Base-by-base conservation (phyloP, 768 basidiomycete genomes). In the Mycena capillaripes region DNA sequence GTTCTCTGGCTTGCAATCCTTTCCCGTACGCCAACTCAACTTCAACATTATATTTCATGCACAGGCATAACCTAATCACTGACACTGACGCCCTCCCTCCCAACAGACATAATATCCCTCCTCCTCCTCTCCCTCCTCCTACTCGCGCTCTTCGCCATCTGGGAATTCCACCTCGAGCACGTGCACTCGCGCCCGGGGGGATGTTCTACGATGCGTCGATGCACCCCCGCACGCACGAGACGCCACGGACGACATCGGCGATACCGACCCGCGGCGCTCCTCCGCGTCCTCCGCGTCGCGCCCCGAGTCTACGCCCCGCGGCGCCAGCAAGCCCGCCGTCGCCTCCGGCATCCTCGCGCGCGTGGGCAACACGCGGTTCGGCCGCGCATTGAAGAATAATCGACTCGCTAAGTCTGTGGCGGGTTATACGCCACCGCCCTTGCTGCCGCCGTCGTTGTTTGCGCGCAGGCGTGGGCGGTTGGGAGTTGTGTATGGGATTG, bases 91-190 rank as follows among this genome's bases (percentile, higher is more conserved):
- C 38, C 8, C 46, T 1, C 10, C 17, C 9, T 59, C 48, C 9
- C 38, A 10, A 9, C 38, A 85, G 94, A 95, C 78, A 94, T 96
- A 73, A 91, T 96, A 59, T 89, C 85, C 3, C 86, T 92, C 8
- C 83, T 96, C 32, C 80, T 94, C 56, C 36, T 93, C 19, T 91
- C 92, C 3, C 80, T 94, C 2, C 14, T 91, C 27, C 75, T 95
- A 21, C 68, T 93, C 16, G 79, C 76, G 2, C 55, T 82, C 1
- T 97, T 96, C 83, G 62, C 93, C 55, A 71, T 79, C 30, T 96
- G 93, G 93, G 90, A 96, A 74, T 76, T 82, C 59, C 85, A 88
- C 76, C 83, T 96, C 30, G 92, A 93, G 61, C 75, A 74, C n/a
- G 69, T 80, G 8, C 81, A 83, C 23, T 56, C 52, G 1, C 53